Evolutionary conservation across 2,329 filamentous ascomycete species (phyloP), one percentile per base, ranked within the genome.

Genomic region (Aspergillus spinulosporus): DNA sequence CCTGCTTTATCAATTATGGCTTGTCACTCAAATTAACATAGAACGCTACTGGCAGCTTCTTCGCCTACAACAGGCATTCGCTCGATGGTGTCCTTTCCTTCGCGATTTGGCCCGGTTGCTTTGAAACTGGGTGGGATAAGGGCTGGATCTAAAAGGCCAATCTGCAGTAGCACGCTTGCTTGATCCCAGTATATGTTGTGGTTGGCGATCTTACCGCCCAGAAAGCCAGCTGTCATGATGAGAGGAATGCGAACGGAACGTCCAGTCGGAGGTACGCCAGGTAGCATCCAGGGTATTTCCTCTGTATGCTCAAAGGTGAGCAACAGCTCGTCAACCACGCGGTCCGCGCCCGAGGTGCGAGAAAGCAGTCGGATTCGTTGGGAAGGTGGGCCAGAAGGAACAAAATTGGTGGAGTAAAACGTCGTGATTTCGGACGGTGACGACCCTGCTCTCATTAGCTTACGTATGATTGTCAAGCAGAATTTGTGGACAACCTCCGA

Each of bases 181-280:
- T 86, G 84, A 63, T 86, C 84, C 84, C 84, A 86, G 62, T 86
- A 85, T 4, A 85, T 66, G 54, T 82, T 77, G 64, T 85, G 82
- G 48, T 78, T 78, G 77, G 62, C 62, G 15, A 72, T 64, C 21
- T 64, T 65, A 4, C 68, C 64, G 2, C 64, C 70, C 37, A 61
- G 60, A 46, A 72, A 72, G 40, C 60, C 65, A 2, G 82, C 82
- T 8, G 84, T 78, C 45, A 75, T 77, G 2, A 85, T 77, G 3
- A 85, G 66, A 0, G 79, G 74, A 4, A 82, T 74, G 58, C 83
- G 79, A 5, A 85, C 81, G 29, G 78, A 75, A 52, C 79, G 77
- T 50, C 79, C 75, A 3, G 82, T 85, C 0, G 82, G 77, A 12
- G 77, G 72, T 0, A 85, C 75, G 8, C 75, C 76, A 0, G 83